Percentiles rank a stretch among this genome's conserved stretches.
These are phyloP conservation scores for Aspergillus thermomutatus DNA, from an alignment of 2,329 filamentous ascomycete species.

Conservation along the genomic window DNA sequence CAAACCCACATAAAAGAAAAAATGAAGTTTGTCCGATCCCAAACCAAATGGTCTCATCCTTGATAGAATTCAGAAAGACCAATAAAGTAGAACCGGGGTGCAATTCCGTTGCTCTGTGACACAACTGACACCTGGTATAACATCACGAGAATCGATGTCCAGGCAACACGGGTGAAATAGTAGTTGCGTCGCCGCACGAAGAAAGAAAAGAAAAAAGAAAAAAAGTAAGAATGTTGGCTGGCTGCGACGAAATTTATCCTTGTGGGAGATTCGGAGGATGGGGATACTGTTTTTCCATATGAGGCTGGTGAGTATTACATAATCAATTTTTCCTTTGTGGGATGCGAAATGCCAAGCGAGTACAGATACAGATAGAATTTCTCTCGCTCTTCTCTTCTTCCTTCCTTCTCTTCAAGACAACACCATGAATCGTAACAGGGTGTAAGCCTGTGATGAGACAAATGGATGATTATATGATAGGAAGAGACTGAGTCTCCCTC, in stretches of 20 bases:
- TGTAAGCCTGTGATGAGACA: slow-evolving; percentile 44
- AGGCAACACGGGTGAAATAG: slow-evolving; percentile 77
- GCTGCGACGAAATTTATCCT: slow-evolving; percentile 21
- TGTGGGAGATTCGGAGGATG: slow-evolving; percentile 11
- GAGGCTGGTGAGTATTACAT: slow-evolving; percentile 1
- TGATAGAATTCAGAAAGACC: slow-evolving; percentile 42
- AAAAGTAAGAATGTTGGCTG: slow-evolving; percentile 17
- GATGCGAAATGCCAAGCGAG: neutral
- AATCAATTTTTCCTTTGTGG: neutral
- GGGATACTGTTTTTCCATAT: slow-evolving; percentile 13
- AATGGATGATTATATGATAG: slow-evolving; percentile 42
- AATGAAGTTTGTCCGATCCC: slow-evolving; percentile 54
- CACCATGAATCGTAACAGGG: slow-evolving; percentile 3
- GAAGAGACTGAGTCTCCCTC: slow-evolving; percentile 45
- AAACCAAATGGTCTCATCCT: slow-evolving; percentile 47
- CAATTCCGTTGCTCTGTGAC: slow-evolving; percentile 79
- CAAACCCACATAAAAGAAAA: slow-evolving; percentile 3
- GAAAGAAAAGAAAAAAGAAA: slow-evolving; percentile 56
- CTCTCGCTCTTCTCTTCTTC: slow-evolving; percentile 13
- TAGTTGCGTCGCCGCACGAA: slow-evolving; percentile 78
- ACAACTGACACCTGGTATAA: slow-evolving; percentile 69
- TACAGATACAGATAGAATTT: too few species aligned
- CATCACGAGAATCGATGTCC: slow-evolving; percentile 55
- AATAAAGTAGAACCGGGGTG: slow-evolving; percentile 59
- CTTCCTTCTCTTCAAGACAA: slow-evolving; percentile 15